phyloP scores from a whole-genome alignment of 345 rosid genomes.

The Anastatica hierochuntica region DNA sequence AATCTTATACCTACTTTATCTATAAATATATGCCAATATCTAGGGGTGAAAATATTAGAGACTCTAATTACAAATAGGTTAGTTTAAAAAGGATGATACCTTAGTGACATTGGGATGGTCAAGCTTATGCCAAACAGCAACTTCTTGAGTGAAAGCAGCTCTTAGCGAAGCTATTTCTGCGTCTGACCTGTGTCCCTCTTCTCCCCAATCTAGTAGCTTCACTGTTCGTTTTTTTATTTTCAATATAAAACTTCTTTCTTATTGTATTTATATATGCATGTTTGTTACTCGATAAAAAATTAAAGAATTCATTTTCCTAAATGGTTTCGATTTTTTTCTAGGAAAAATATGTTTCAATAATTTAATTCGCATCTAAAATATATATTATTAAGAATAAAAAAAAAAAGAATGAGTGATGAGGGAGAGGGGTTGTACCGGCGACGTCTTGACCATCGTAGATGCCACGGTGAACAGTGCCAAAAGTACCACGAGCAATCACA shows the following conservation, averaged over 20 bases:
- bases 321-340: no score
- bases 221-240: no score
- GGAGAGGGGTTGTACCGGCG: constrained; percentile 84
- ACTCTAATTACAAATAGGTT: no score
- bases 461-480: constrained; percentile 97
- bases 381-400: no score
- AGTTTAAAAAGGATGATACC: constrained; percentile 52
- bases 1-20: no score
- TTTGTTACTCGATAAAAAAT: no score
- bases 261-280: no score
- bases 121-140: constrained; percentile 97
- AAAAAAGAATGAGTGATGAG: neutral
- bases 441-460: constrained; percentile 77
- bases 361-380: neutral
- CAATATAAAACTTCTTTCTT: no score
- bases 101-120: constrained; percentile 97
- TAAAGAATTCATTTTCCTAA: no score
- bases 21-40: no score
- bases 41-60: no score
- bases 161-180: constrained; percentile 75
- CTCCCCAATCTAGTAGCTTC: constrained; percentile 99
- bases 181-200: constrained; percentile 93
- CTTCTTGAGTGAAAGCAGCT: constrained; percentile 87
- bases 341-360: no score
- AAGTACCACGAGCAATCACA: constrained; percentile 95